A percentile compares a stretch with the other conserved stretches of the same genome.
These are phyloP conservation scores for Phytopythium oedochilum DNA, from an alignment of 352 stramenopile genomes.

Conservation along the genomic window DNA sequence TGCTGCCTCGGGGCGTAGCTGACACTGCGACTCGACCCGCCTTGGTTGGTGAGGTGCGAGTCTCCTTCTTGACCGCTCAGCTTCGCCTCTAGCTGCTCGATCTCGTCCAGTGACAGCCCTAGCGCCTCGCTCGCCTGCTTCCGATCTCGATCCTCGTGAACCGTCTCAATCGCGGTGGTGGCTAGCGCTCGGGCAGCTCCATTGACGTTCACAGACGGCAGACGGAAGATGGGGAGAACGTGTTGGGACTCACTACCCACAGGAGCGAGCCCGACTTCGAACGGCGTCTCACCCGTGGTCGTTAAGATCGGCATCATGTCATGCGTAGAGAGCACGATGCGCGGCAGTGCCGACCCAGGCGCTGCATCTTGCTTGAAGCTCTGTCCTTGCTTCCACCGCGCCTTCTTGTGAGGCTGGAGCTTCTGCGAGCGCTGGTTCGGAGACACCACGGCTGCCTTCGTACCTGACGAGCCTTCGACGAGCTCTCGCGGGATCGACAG, in stretches of 20 bases:
- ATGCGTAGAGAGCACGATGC: slow-evolving; percentile 27
- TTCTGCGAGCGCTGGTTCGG: slow-evolving; percentile 39
- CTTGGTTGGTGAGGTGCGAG: background rate
- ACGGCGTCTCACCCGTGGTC: slow-evolving; percentile 59
- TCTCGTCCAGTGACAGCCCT: slow-evolving; percentile 60
- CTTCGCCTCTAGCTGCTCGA: slow-evolving; percentile 54
- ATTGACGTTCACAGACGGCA: slow-evolving; percentile 53
- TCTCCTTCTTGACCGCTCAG: slow-evolving; percentile 22
- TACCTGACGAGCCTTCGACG: background rate
- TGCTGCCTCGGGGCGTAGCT: background rate
- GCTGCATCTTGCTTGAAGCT: background rate
- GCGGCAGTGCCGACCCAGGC: background rate
- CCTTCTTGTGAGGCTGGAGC: slow-evolving; percentile 44
- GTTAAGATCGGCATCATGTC: slow-evolving; percentile 76
- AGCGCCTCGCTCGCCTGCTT: slow-evolving; percentile 62
- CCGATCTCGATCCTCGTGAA: slow-evolving; percentile 48
- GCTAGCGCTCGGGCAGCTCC: slow-evolving; percentile 30
- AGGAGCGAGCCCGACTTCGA: slow-evolving; percentile 54
- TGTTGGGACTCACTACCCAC: slow-evolving; percentile 16
- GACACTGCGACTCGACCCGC: too few species aligned
- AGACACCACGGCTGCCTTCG: background rate
- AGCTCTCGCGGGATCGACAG: slow-evolving; percentile 18
- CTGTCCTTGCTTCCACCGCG: slow-evolving; percentile 1
- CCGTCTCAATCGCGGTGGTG: slow-evolving; percentile 30
- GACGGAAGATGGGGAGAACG: slow-evolving; percentile 63